Evolutionary conservation across 352 stramenopile species (phyloP), one percentile per base, ranked within the genome.

Genomic region (Phytophthora lateralis): DNA sequence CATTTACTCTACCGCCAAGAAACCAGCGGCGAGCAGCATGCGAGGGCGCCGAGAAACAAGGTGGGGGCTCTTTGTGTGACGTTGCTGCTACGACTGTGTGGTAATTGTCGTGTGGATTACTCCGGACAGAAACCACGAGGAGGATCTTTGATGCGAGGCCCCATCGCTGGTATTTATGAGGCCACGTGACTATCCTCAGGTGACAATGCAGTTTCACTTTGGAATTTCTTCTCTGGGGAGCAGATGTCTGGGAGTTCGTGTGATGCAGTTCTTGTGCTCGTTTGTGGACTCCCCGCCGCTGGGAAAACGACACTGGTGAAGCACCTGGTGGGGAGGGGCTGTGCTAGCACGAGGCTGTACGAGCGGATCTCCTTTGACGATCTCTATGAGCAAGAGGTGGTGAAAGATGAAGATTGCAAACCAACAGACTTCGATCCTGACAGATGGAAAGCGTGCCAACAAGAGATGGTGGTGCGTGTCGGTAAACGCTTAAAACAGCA

Each of bases 301-400:
- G 80, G 84, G 12, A 93, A 93, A 69, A 88, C 81, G 46, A 88
- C 74, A 37, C 67, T 93, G 7, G 76, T 50, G n/a, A 71, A 67
- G 35, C 26, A 51, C 12, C 55, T 85, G 24, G 53, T 66, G 9
- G 53, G 35, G 11, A 58, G 9, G 6, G 3, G 24, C 15, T 58
- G 0, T 15, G 60, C 21, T 2, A 9, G 1, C 2, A 49, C 35
- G 27, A 62, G 38, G 24, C 17, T 56, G 20, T 80, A 65, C 26
- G 65, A 87, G 42, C 37, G 61, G 2, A 56, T 93, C 35, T 82
- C 71, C 45, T 90, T 93, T 42, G 81, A 91, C 34, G 79, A 89
- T 14, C 47, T 89, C 6, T 89, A 84, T 35, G 45, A 60, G n/a
- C 49, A 71, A 53, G 18, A 29, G 27, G 15, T 17, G 24, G 27